Evolutionary conservation across 2,329 filamentous ascomycete species (phyloP).

Genomic region (Ceratocystis destructans): DNA sequence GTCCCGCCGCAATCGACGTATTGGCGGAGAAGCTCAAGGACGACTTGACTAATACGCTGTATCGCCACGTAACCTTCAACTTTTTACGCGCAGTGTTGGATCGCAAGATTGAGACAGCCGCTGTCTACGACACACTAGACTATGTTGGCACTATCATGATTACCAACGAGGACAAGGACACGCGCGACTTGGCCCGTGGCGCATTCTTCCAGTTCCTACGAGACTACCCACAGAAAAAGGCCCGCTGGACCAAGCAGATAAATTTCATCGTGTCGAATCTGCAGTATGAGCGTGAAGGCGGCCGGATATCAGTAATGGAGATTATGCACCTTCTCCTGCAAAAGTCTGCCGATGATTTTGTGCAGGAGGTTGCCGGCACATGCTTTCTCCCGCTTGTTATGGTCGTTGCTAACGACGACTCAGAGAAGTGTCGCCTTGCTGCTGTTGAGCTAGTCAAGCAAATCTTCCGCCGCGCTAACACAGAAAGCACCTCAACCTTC

Average conservation of each 20-base stretch:
- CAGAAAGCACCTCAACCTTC: constrained; percentile 57
- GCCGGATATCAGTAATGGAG: constrained; percentile 86
- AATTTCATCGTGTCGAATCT: constrained; percentile 82
- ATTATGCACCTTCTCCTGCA: constrained; percentile 71
- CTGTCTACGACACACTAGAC: constrained; percentile 84
- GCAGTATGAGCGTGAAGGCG: constrained; percentile 77
- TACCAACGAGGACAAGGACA: constrained; percentile 80
- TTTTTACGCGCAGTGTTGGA: constrained; percentile 81
- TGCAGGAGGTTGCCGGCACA: constrained; percentile 66
- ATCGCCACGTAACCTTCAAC: constrained; percentile 86
- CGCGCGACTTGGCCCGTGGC: constrained; percentile 73
- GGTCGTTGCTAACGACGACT: constrained; percentile 77
- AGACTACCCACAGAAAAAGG: constrained; percentile 86
- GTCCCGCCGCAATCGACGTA: constrained; percentile 69
- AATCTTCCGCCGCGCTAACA: constrained; percentile 64
- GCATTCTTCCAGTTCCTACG: constrained; percentile 89
- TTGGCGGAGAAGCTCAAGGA: constrained; percentile 69
- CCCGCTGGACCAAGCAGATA: constrained; percentile 77
- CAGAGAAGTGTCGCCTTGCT: constrained; percentile 68
- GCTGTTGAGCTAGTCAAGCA: constrained; percentile 68
- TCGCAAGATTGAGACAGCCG: constrained; percentile 69
- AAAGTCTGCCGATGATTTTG: constrained; percentile 68
- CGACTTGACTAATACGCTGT: constrained; percentile 82
- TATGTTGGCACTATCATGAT: constrained; percentile 87
- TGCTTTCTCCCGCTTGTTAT: constrained; percentile 81